Percentiles rank a stretch among this genome's conserved stretches.
Conservation (phyloP, 1,284 basidiomycete genomes). For the Cryptococcus floricola region DNA sequence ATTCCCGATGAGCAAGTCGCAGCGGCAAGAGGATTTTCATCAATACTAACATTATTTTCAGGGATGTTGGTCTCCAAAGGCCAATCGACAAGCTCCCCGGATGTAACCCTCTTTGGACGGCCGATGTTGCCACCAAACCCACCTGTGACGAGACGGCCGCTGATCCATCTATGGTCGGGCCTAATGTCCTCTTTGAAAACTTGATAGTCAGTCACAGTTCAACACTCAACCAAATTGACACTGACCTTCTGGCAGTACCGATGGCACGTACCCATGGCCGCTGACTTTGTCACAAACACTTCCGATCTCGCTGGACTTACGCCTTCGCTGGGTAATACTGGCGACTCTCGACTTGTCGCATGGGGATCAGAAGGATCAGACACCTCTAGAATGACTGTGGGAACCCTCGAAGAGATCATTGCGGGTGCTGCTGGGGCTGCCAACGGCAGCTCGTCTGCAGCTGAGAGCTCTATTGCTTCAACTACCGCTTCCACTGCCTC, state of each 20-base stretch:
- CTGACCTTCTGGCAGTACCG: constrained; percentile 5
- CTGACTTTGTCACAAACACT: constrained; percentile 5
- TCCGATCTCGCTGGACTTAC: constrained; percentile 4
- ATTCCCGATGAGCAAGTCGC: constrained; percentile 31
- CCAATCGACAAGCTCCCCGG: constrained; percentile 33
- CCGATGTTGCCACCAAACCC: constrained; percentile 18
- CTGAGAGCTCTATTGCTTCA: background rate
- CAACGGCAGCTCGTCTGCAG: background rate
- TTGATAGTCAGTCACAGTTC: constrained; percentile 17
- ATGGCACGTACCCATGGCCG: constrained; percentile 17
- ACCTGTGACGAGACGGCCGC: constrained; percentile 9
- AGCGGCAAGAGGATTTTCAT: background rate
- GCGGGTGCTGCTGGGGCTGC: constrained; percentile 3
- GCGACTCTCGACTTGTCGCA: constrained; percentile 7
- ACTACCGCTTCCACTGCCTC: background rate
- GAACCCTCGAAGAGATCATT: constrained; percentile 8
- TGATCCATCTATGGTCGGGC: constrained; percentile 19
- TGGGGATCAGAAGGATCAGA: constrained; percentile 21
- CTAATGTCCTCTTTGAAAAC: constrained; percentile 30
- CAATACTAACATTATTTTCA: background rate
- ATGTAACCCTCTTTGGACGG: constrained; percentile 37
- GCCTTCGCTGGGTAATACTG: constrained; percentile 15
- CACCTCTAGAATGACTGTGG: constrained; percentile 5
- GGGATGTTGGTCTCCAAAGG: constrained; percentile 31
- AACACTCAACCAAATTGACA: background rate